Evolutionary conservation across 306 rosid species (phyloP).

Genomic region (Hippophae gyantsensis): DNA sequence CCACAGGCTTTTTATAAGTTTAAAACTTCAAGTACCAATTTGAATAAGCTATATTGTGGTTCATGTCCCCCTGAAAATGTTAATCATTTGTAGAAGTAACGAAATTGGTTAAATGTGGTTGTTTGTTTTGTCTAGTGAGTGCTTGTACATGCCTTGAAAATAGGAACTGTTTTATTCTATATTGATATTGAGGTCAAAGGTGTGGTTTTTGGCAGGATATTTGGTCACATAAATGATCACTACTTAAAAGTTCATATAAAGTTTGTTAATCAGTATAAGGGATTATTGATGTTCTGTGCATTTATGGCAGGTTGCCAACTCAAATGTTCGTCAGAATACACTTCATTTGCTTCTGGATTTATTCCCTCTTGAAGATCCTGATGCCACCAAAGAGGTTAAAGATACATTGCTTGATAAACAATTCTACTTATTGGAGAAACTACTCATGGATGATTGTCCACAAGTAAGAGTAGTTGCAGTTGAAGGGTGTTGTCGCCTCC

Average conservation of each 20-base stretch:
- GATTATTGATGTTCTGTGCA: background rate
- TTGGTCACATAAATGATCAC: constrained; percentile 7
- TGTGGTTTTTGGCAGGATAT: constrained; percentile 4
- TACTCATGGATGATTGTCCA: constrained; percentile 64
- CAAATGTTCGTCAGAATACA: constrained; percentile 86
- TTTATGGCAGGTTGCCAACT: constrained; percentile 65
- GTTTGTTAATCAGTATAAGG: background rate
- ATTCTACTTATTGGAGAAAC: constrained; percentile 65
- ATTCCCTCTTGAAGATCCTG: constrained; percentile 93
- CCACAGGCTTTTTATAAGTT: too few species aligned
- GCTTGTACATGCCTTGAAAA: background rate
- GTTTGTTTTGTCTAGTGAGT: background rate
- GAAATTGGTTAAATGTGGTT: too few species aligned
- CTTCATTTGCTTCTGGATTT: constrained; percentile 71
- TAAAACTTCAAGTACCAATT: too few species aligned
- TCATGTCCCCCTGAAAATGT: too few species aligned
- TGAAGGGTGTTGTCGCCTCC: constrained; percentile 83
- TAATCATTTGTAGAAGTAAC: too few species aligned
- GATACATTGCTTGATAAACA: constrained; percentile 72
- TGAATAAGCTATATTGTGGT: too few species aligned
- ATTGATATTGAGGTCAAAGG: background rate
- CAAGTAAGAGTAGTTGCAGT: constrained; percentile 79
- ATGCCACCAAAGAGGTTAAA: constrained; percentile 77
- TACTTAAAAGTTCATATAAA: background rate
- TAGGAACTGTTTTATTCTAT: background rate